Percentiles rank a stretch among this genome's conserved stretches.
Conservation (phyloP, 1,284 basidiomycete species). For the Pseudozyma sp. region DNA sequence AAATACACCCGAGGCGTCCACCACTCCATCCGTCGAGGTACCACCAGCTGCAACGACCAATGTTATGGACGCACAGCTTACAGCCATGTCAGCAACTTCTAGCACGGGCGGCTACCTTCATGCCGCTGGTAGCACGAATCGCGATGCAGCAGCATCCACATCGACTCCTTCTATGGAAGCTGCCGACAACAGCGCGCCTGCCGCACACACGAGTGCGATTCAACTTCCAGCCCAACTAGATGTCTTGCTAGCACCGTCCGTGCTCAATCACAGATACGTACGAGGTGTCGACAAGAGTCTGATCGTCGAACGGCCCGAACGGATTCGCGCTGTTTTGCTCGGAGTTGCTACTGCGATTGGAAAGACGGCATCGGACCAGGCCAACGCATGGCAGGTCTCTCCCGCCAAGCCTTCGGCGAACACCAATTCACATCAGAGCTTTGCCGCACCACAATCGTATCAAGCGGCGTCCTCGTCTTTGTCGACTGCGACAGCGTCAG, state of each 20-base stretch:
- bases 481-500: neutral
- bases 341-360: slow-evolving; percentile 58
- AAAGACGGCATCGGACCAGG: slow-evolving; percentile 11
- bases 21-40: slow-evolving; percentile 14
- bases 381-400: slow-evolving; percentile 5
- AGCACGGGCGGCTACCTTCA: neutral
- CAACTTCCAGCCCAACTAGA: slow-evolving; percentile 44
- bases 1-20: slow-evolving; percentile 41
- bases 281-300: slow-evolving; percentile 62
- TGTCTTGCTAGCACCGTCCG: slow-evolving; percentile 60
- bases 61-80: neutral
- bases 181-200: neutral
- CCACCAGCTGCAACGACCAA: neutral
- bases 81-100: neutral
- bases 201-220: neutral
- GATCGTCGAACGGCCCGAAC: slow-evolving; percentile 67
- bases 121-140: neutral
- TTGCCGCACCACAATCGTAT: neutral
- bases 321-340: slow-evolving; percentile 63
- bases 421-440: neutral
- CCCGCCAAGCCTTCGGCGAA: neutral
- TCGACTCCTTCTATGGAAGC: neutral
- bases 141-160: neutral
- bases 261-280: slow-evolving; percentile 64
- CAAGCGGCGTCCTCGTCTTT: neutral